Base-by-base conservation (phyloP, 2,329 filamentous ascomycete genomes). In the Diaporthe sp. region DNA sequence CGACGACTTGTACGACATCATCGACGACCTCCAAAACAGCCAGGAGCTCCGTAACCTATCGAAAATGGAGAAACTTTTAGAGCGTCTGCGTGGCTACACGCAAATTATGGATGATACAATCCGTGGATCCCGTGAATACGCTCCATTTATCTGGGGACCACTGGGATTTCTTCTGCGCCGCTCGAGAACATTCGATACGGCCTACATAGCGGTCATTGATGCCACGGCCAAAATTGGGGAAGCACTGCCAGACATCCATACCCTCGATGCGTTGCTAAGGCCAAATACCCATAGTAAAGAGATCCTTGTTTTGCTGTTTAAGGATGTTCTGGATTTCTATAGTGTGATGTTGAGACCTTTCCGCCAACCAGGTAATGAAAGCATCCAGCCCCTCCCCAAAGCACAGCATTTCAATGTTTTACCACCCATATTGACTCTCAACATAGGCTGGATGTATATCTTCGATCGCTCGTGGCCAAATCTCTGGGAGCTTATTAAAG, bases 391-490 rank as follows among this genome's bases (percentile, higher is more conserved):
- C 34, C 34, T 34, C 34, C 34, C 34, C 34, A 4, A 34, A 6
- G 1, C 34, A 34, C 34, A 34, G 5, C 34, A 34, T 34, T 1
- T 5, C 5, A 34, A 34, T 34, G 34, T 4, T 34, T 34, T 39
- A 28, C 28, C 28, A 28, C 28, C 28, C 28, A 28, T 28, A 28
- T 3, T 28, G 28, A 28, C 28, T 28, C 28, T 28, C 28, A 5
- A 2, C 19, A 17, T 10, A 69, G 68, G 68, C 37, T 71, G 68
- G 68, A 44, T 44, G 37, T 13, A 34, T 58, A 44, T 44, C 22
- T 71, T 71, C 51, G 37, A 71, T 22, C 49, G 17, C 34, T 57
- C n/a, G 9, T 71, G 51, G 68, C 49, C 51, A 12, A 71, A 15
- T 7, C 13, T 8, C 17, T 31, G 8, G 17, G 51, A 19, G 1